Evolutionary conservation across 2,329 filamentous ascomycete genomes (phyloP), one percentile per base, ranked within the genome.

Genomic region (Talaromyces albobiverticillius): DNA sequence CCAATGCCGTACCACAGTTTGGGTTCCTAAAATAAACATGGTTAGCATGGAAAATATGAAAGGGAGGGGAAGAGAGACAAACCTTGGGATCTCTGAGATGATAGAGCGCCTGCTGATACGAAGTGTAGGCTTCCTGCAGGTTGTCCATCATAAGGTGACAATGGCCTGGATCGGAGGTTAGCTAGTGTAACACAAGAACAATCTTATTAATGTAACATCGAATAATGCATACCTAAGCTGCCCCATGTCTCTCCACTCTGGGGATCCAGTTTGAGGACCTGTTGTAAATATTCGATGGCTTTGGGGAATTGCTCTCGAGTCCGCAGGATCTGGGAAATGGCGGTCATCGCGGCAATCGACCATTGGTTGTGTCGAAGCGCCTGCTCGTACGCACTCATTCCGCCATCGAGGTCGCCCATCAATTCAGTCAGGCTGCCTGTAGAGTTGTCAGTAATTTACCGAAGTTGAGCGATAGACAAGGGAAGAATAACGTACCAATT

Each of bases 71-170:
- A 43, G 54, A 43, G 54, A 48, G 23, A 70, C 79, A 59, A 74
- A 93, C 90, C 83, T 96, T 97, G 1, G 93, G 92, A 69, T 96
- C 93, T 46, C 88, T 85, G 38, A 99, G 79, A 71, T 97, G 93
- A 59, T 96, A 93, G 6, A 97, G 77, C 5, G 94, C 94, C 69
- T 95, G 90, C 70, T 99, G 94, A 69, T 99, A 99, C 1, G 94
- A 92, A 29, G 90, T 89, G 67, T 99, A 99, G 1, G 94, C 94
- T 68, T 97, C 91, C 73, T 97, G 94, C 31, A 97, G 76, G 66
- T 96, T 93, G 67, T 99, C 94, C 83, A 96, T 95, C 94, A 99
- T 99, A 23, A 99, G 80, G 69, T 93, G 95, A 75, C 94, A 97
- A 71, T 97, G 94, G n/a, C 94, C 90, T 93, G 62, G 13, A 47